A percentile compares a stretch with the other conserved stretches of the same genome.
These are phyloP conservation scores for Solanum bulbocastanum DNA, from an alignment of 257 asterid genomes.

Conservation along the genomic window DNA sequence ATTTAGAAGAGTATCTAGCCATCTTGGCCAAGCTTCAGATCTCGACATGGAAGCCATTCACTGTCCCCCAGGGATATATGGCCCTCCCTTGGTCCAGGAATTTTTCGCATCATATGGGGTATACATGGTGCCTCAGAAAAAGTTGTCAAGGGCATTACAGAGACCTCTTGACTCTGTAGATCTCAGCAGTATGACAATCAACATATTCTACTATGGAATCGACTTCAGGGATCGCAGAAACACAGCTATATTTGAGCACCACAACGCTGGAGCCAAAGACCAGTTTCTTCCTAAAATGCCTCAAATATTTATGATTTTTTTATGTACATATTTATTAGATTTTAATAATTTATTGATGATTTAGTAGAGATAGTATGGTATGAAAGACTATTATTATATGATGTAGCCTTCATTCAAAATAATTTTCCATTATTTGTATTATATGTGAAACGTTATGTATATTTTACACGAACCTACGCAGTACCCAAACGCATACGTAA, in stretches of 20 bases:
- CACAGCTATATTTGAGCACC: background rate
- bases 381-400: background rate
- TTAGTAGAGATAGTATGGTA: background rate
- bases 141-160: background rate
- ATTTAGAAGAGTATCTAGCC: background rate
- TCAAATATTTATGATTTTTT: background rate
- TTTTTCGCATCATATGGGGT: background rate
- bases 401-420: background rate
- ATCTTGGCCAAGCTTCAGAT: background rate
- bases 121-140: background rate
- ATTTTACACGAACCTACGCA: background rate
- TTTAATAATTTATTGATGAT: background rate
- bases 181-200: background rate
- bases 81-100: background rate
- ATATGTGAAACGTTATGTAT: background rate
- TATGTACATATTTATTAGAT: background rate
- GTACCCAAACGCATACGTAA: background rate
- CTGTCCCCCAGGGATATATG: background rate
- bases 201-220: background rate
- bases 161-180: background rate
- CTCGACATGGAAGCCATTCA: background rate
- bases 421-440: background rate
- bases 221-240: background rate
- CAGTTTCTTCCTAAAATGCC: background rate
- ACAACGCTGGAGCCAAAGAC: background rate